Percentiles rank a stretch among this genome's conserved stretches.
These are phyloP conservation scores for Chlamydomonas sphaeroides DNA, from an alignment of 139 green algal species.

Conservation along the genomic window DNA sequence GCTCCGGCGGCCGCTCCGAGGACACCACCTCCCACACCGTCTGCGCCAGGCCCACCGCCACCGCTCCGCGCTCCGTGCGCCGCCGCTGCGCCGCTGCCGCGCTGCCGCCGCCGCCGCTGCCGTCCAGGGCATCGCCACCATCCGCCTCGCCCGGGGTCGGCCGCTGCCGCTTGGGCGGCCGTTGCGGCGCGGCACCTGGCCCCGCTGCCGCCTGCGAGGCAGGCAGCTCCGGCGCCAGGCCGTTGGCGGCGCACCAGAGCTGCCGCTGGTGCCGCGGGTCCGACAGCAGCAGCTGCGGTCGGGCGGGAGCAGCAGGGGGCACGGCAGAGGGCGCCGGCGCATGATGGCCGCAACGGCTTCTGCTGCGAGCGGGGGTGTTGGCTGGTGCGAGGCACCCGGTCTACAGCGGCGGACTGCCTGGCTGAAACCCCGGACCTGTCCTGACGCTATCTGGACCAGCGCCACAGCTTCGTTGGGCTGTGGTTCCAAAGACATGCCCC, in stretches of 20 bases:
- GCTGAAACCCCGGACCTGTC: no score
- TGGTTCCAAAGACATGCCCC: no score
- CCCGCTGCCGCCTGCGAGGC: no score
- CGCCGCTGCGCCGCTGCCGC: no score
- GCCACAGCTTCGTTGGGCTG: no score
- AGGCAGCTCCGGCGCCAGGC: background rate
- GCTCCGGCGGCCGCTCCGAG: background rate
- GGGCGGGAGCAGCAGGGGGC: background rate
- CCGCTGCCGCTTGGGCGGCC: background rate
- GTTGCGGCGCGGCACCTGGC: background rate
- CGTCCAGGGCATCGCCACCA: background rate
- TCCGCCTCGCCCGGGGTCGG: background rate
- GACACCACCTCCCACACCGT: constrained; percentile 13
- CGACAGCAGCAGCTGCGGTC: constrained; percentile 7
- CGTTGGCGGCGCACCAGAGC: constrained; percentile 24
- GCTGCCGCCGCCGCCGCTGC: background rate
- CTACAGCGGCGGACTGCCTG: no score
- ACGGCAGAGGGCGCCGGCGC: no score
- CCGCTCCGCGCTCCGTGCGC: background rate
- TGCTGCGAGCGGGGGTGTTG: no score
- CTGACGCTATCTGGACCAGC: no score
- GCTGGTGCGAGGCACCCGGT: no score
- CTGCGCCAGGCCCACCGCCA: background rate
- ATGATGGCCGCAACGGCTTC: no score
- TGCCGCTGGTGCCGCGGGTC: background rate